These are phyloP conservation scores for Trichophyton verrucosum DNA, from an alignment of 2,329 filamentous ascomycete species.

Conservation along the genomic window DNA sequence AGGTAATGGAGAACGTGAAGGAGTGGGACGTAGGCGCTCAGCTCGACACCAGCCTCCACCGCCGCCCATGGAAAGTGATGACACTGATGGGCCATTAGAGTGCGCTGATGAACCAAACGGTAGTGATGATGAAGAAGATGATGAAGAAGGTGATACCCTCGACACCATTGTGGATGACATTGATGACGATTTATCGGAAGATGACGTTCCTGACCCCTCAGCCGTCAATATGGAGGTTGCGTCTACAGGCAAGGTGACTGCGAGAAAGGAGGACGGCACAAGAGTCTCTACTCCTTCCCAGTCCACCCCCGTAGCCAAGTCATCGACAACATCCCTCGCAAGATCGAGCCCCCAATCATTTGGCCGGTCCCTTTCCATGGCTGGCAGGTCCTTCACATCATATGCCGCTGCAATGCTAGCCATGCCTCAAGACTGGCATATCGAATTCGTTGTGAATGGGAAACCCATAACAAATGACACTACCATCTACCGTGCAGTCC, in stretches of 20 bases:
- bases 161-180: constrained; percentile 85
- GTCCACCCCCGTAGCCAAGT: constrained; percentile 35
- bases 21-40: constrained; percentile 17
- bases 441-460: constrained; percentile 81
- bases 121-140: constrained; percentile 54
- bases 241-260: constrained; percentile 74
- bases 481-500: constrained; percentile 89
- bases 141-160: constrained; percentile 46
- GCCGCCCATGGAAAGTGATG: constrained; percentile 46
- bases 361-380: constrained; percentile 16
- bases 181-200: constrained; percentile 68
- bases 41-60: constrained; percentile 9
- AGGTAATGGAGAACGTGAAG: constrained; percentile 45
- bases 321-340: constrained; percentile 33
- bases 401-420: constrained; percentile 76
- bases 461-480: constrained; percentile 80
- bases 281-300: constrained; percentile 71
- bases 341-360: constrained; percentile 42
- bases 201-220: constrained; percentile 64
- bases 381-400: constrained; percentile 49
- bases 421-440: constrained; percentile 86
- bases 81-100: constrained; percentile 61
- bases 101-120: constrained; percentile 86
- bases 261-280: constrained; percentile 83
- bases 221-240: constrained; percentile 88